Evolutionary conservation across 257 asterid genomes (phyloP).

Genomic region (Hygrophila difformis): DNA sequence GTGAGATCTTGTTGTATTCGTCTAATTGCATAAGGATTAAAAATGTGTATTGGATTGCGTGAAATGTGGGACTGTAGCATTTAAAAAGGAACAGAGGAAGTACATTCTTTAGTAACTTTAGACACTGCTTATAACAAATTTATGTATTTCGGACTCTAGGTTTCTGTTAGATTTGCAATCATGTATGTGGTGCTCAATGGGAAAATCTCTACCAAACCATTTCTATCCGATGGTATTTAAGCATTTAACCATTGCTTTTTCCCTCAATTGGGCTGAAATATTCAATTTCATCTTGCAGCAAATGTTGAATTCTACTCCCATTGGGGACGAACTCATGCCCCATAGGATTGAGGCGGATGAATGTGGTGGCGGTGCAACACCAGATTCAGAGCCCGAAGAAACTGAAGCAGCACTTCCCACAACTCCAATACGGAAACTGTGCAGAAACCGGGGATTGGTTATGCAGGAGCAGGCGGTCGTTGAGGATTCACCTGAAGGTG

Average conservation of each 20-base stretch:
- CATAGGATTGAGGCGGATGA: slow-evolving; percentile 32
- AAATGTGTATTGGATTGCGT: no score
- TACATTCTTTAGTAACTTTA: neutral
- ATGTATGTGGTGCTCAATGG: no score
- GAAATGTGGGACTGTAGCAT: no score
- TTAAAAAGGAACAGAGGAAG: no score
- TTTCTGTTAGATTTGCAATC: no score
- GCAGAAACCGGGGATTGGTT: slow-evolving; percentile 84
- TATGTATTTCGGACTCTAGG: no score
- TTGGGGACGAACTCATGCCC: slow-evolving; percentile 88
- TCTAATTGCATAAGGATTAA: no score
- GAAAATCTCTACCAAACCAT: no score
- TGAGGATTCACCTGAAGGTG: slow-evolving; percentile 77
- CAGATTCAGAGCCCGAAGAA: slow-evolving; percentile 25
- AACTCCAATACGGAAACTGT: slow-evolving; percentile 81
- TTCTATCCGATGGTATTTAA: no score
- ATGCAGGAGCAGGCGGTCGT: slow-evolving; percentile 73
- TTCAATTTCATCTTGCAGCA: slow-evolving; percentile 29
- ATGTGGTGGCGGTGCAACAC: slow-evolving; percentile 17
- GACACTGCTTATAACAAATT: neutral
- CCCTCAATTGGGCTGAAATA: neutral
- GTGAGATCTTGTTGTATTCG: no score
- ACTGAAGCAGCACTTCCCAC: slow-evolving; percentile 34
- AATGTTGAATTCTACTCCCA: slow-evolving; percentile 60
- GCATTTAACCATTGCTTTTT: neutral